Evolutionary conservation across 208 protist species (phyloP), one percentile per base, ranked within the genome.

Genomic region (Novymonas esmeraldas): DNA sequence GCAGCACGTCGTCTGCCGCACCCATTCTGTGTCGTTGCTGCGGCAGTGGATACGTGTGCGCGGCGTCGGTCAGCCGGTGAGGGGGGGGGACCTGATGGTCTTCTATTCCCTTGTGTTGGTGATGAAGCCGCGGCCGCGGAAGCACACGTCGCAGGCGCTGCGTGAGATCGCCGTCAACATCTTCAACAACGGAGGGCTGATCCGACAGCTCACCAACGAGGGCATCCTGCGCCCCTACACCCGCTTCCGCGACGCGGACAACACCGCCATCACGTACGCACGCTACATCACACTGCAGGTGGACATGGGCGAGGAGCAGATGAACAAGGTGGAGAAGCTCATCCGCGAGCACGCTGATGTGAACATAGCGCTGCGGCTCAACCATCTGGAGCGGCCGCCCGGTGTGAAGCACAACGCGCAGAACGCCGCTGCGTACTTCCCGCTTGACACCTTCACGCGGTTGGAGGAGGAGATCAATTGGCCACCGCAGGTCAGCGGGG

Each of bases 391-490:
- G 73, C 62, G 76, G 46, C 89, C 87, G 6, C 16, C 81, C 6
- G 89, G 89, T 3, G 78, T 87, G 76, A 89, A 77, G 82, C 76
- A 64, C 58, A 91, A 90, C 62, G 51, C 75, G 39, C 45, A 70
- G 22, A 89, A 80, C 29, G 64, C 74, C 1, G 69, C 72, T 0
- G 74, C 79, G 10, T 82, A 78, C 77, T 96, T 96, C 42, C 89
- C 91, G 18, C 73, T 96, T 3, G 91, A 96, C 61, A 93, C 86
- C 33, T 96, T 96, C 65, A 83, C 79, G 36, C 81, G 91, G 3
- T 50, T 92, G 13, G 88, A 96, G 70, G 88, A 94, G 74, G 91
- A 96, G 66, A 93, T 95, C 69, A 90, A 96, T 74, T 96, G 91
- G 89, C 85, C 91, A 6, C 91, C 91, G 49, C 91, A 96, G 83